These are phyloP conservation scores for Cryomyces minteri DNA, from an alignment of 495 filamentous ascomycete genomes.

Conservation along the genomic window DNA sequence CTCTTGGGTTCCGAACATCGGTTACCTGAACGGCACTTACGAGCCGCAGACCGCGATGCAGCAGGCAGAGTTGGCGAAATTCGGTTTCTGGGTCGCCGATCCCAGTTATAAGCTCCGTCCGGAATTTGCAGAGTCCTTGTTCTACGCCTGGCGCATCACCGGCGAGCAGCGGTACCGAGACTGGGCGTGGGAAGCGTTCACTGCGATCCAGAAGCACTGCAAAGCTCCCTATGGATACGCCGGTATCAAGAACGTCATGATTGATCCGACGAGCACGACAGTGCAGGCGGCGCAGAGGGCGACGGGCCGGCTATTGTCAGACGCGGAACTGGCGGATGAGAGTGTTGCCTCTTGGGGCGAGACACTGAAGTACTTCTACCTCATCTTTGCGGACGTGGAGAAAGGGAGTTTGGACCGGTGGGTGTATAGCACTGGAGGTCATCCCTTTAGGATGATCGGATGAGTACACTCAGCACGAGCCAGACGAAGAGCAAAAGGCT, in stretches of 20 bases:
- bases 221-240: background rate
- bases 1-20: constrained; percentile 12
- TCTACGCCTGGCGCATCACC: background rate
- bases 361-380: constrained; percentile 1
- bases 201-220: background rate
- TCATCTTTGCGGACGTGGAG: constrained; percentile 1
- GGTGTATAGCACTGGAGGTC: constrained; percentile 1
- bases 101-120: too few species aligned
- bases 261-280: too few species aligned
- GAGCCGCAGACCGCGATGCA: constrained; percentile 3
- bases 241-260: background rate
- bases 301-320: too few species aligned
- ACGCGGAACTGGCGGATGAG: background rate
- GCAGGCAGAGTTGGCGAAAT: constrained; percentile 3
- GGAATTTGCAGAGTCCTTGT: constrained; percentile 1
- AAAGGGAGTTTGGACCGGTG: background rate
- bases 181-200: constrained; percentile 2
- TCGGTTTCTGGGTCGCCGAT: constrained; percentile 8
- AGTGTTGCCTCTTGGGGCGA: background rate
- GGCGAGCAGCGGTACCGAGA: background rate
- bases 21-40: constrained; percentile 4
- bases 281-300: too few species aligned
- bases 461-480: too few species aligned
- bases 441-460: background rate
- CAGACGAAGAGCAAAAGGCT: too few species aligned